Evolutionary conservation across 2,329 filamentous ascomycete species (phyloP).

Genomic region (Fusarium armeniacum): DNA sequence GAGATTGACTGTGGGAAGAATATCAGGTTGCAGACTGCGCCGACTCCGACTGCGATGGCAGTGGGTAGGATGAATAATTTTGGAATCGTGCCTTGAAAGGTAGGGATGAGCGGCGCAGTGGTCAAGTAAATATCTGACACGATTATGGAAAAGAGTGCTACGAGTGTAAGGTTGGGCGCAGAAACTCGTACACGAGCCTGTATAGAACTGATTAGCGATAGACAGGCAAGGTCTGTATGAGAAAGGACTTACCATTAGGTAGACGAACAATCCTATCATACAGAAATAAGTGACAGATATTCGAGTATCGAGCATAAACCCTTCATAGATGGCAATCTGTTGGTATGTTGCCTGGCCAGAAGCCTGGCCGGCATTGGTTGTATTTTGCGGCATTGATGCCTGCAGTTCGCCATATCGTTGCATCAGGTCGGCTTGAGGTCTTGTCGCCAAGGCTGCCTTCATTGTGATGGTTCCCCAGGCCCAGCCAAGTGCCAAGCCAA

Average conservation of each 20-base stretch:
- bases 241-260: conserved; percentile 19
- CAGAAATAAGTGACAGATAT: conserved; percentile 40
- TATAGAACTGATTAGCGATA: not conserved
- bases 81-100: conserved; percentile 17
- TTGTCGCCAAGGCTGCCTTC: conserved; percentile 41
- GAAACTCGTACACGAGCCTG: conserved; percentile 23
- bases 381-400: conserved; percentile 34
- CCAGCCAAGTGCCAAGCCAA: conserved; percentile 35
- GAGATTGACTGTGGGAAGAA: conserved; percentile 26
- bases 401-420: conserved; percentile 27
- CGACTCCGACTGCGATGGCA: conserved; percentile 17
- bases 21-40: conserved; percentile 18
- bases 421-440: conserved; percentile 28
- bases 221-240: fast-evolving
- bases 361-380: conserved; percentile 31
- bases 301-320: conserved; percentile 38
- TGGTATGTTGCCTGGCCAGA: conserved; percentile 26
- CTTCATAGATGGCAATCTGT: conserved; percentile 31
- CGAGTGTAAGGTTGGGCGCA: conserved; percentile 19
- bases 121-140: conserved; percentile 20
- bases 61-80: conserved; percentile 14
- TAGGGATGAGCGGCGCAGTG: conserved; percentile 12
- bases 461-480: conserved; percentile 40
- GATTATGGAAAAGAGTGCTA: conserved; percentile 20
- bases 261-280: conserved; percentile 40